These are phyloP conservation scores for Climacium dendroides DNA, from an alignment of 225 moss, liverwort and hornwort species.

Conservation along the genomic window DNA sequence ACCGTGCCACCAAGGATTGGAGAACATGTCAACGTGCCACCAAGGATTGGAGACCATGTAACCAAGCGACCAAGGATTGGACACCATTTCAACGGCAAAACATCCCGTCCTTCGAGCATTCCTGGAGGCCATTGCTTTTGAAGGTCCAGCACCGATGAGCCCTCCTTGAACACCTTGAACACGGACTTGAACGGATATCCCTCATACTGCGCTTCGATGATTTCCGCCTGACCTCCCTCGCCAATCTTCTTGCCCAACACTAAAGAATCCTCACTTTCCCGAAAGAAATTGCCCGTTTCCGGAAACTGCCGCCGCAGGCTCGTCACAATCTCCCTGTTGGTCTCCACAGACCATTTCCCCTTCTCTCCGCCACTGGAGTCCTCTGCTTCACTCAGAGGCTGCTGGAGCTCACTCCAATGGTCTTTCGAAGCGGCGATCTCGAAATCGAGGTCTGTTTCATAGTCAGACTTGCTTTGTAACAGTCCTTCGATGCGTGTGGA, in stretches of 20 bases:
- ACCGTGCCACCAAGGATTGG: too few relatives aligned
- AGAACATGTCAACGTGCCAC: too few relatives aligned
- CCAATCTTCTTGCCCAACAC: neutral
- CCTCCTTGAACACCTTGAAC: neutral
- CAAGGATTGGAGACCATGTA: too few relatives aligned
- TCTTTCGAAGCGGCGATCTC: neutral
- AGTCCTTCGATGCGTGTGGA: neutral
- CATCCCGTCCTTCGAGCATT: too few relatives aligned
- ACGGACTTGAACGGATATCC: rapidly evolving
- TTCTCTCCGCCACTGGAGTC: too few relatives aligned
- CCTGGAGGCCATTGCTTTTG: too few relatives aligned
- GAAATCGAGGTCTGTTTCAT: neutral
- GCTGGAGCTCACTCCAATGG: neutral
- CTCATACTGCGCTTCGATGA: rapidly evolving
- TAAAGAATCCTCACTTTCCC: too few relatives aligned
- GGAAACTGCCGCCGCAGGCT: neutral
- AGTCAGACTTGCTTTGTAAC: neutral
- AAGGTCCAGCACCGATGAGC: too few relatives aligned
- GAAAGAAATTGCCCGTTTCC: neutral
- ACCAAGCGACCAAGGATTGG: too few relatives aligned
- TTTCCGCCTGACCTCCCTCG: neutral
- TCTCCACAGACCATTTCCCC: neutral
- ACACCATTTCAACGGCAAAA: too few relatives aligned
- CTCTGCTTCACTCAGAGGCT: neutral
- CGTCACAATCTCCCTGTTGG: neutral